Evolutionary conservation across 768 basidiomycete genomes (phyloP).

Genomic region (Termitomyces sp.): DNA sequence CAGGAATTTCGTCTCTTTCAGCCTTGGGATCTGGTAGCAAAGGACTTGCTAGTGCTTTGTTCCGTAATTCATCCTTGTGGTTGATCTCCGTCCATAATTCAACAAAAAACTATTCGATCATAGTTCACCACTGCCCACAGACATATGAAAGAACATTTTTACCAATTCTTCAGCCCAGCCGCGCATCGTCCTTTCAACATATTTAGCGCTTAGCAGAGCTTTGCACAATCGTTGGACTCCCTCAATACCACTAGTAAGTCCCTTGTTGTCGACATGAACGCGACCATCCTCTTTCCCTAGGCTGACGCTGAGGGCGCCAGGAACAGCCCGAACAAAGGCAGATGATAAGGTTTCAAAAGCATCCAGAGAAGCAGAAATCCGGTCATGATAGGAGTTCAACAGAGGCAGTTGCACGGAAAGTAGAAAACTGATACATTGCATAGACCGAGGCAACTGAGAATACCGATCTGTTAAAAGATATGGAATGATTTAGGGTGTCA

Average conservation of each 20-base stretch:
- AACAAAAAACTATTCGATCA: constrained; percentile 73
- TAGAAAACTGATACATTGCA: constrained; percentile 81
- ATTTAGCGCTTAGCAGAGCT: constrained; percentile 76
- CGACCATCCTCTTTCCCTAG: constrained; percentile 37
- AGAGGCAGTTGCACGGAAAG: constrained; percentile 81
- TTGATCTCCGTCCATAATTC: constrained; percentile 84
- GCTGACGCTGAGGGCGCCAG: constrained; percentile 75
- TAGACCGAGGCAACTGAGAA: constrained; percentile 72
- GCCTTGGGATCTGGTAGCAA: constrained; percentile 44
- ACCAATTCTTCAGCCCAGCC: constrained; percentile 91
- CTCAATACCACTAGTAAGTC: constrained; percentile 75
- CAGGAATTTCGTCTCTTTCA: constrained; percentile 28
- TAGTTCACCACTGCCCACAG: neutral
- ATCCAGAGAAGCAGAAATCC: constrained; percentile 81
- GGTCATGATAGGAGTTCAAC: constrained; percentile 66
- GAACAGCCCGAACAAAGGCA: constrained; percentile 83
- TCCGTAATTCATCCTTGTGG: constrained; percentile 49
- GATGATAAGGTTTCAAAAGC: constrained; percentile 93
- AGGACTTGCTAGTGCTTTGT: constrained; percentile 40
- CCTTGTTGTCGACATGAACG: constrained; percentile 48
- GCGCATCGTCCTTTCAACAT: constrained; percentile 63
- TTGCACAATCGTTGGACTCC: constrained; percentile 83
- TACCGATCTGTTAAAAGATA: constrained; percentile 68
- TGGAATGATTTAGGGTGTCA: neutral
- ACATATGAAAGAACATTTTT: constrained; percentile 19